Conservation (phyloP, 1,284 basidiomycete genomes). For the Fomitopsis betulina region DNA sequence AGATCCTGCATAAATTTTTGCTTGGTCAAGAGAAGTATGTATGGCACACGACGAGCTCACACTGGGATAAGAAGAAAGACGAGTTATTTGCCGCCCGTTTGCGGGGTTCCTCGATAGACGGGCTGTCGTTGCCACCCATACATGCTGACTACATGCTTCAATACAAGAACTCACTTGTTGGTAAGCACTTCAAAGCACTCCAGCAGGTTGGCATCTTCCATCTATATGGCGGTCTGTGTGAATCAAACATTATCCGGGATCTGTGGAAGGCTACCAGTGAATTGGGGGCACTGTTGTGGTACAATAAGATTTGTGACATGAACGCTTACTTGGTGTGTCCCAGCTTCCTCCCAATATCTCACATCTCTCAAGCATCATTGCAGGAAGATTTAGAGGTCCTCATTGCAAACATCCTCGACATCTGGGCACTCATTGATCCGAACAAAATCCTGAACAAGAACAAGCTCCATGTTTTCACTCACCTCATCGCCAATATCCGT, state of each 20-base stretch:
- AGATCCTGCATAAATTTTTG: constrained; percentile 33
- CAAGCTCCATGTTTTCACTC: constrained; percentile 19
- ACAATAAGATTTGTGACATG: constrained; percentile 29
- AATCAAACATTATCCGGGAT: neutral
- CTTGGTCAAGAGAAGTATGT: constrained; percentile 33
- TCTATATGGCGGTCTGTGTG: constrained; percentile 16
- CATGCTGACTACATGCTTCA: constrained; percentile 20
- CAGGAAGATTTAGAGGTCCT: constrained; percentile 11
- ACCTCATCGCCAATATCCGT: constrained; percentile 14
- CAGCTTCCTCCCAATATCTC: no score
- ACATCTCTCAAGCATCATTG: no score
- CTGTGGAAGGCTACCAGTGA: constrained; percentile 27
- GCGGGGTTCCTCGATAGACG: constrained; percentile 11
- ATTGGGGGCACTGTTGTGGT: constrained; percentile 31
- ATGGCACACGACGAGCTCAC: constrained; percentile 17
- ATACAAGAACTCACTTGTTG: constrained; percentile 19
- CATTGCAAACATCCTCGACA: constrained; percentile 16
- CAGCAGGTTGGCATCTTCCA: constrained; percentile 18
- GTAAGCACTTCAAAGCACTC: constrained; percentile 19
- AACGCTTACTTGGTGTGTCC: constrained; percentile 29
- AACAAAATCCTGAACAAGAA: constrained; percentile 16
- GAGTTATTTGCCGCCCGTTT: constrained; percentile 8
- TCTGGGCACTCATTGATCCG: constrained; percentile 13
- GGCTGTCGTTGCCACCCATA: constrained; percentile 17
- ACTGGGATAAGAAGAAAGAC: constrained; percentile 10